phyloP scores from a whole-genome alignment of 164 flowering plant species.

The Aristolochia contorta region DNA sequence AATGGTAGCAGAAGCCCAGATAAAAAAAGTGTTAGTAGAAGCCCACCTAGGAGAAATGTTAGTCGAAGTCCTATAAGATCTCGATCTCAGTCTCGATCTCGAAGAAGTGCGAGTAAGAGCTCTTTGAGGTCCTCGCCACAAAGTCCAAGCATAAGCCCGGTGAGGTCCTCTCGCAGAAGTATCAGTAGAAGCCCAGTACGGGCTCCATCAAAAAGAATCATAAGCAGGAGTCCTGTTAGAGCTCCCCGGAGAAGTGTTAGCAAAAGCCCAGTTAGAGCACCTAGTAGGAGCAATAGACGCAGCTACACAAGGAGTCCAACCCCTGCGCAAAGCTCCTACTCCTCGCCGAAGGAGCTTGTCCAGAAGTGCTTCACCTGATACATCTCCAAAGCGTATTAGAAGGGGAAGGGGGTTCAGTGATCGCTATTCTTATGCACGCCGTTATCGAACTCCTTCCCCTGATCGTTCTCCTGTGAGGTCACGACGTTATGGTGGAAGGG shows the following conservation, averaged over 20 bases:
- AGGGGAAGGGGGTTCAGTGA: slow-evolving; percentile 95
- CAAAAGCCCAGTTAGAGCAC: slow-evolving; percentile 38
- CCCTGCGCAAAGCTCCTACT: slow-evolving; percentile 55
- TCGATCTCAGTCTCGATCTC: slow-evolving; percentile 23
- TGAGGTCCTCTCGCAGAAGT: slow-evolving; percentile 18
- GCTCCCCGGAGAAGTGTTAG: slow-evolving; percentile 30
- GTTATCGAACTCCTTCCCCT: slow-evolving; percentile 89
- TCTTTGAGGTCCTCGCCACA: slow-evolving; percentile 20
- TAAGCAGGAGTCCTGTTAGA: slow-evolving; percentile 39
- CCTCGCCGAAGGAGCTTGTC: slow-evolving; percentile 61
- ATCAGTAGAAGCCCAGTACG: slow-evolving; percentile 40
- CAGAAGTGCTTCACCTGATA: slow-evolving; percentile 77
- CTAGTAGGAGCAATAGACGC: slow-evolving; percentile 41
- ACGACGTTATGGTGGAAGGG: slow-evolving; percentile 61
- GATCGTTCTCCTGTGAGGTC: slow-evolving; percentile 80
- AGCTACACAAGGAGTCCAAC: slow-evolving; percentile 68
- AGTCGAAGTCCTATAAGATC: slow-evolving; percentile 40
- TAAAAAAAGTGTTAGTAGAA: slow-evolving; percentile 33
- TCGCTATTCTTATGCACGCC: slow-evolving; percentile 76
- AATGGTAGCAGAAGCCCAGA: slow-evolving; percentile 36
- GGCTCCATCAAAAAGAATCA: slow-evolving; percentile 21
- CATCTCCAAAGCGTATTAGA: slow-evolving; percentile 82
- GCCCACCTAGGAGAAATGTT: slow-evolving; percentile 36
- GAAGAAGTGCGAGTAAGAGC: slow-evolving; percentile 51
- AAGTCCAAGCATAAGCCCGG: slow-evolving; percentile 24